These are phyloP conservation scores for Nitzschia putrida DNA, from an alignment of 108 stramenopile genomes.

Conservation along the genomic window DNA sequence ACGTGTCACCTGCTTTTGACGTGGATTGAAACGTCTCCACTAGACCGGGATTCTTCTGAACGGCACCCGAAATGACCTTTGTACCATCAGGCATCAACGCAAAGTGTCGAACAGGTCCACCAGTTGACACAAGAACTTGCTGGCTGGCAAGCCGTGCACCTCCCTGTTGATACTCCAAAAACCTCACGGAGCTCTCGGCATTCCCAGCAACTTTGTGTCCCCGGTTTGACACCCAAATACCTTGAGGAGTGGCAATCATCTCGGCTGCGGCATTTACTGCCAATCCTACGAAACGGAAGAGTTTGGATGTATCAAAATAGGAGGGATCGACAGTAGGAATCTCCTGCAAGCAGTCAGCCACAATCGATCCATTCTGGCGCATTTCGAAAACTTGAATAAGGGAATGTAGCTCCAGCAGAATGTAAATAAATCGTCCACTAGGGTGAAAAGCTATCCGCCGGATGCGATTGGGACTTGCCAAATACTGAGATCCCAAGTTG, in stretches of 20 bases:
- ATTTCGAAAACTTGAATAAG: conserved; percentile 35
- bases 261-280: conserved; percentile 4
- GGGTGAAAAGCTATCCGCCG: conserved; percentile 30
- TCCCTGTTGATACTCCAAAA: conserved; percentile 10
- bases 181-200: conserved; percentile 1
- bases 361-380: conserved; percentile 5
- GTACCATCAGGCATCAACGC: background rate
- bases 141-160: background rate
- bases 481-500: background rate
- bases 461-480: conserved; percentile 13
- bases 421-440: conserved; percentile 22
- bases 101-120: conserved; percentile 25
- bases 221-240: conserved; percentile 21
- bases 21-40: conserved; percentile 4
- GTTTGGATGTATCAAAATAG: conserved; percentile 3
- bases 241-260: background rate
- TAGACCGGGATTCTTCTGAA: background rate
- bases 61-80: background rate
- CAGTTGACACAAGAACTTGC: background rate
- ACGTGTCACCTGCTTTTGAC: too few species aligned
- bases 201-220: conserved; percentile 7
- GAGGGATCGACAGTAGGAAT: conserved; percentile 25
- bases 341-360: conserved; percentile 31
- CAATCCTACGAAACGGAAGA: conserved; percentile 4
- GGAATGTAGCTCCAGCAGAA: conserved; percentile 22